These are phyloP conservation scores for Aspergillus melleus DNA, from an alignment of 2,329 filamentous ascomycete genomes.

Conservation along the genomic window DNA sequence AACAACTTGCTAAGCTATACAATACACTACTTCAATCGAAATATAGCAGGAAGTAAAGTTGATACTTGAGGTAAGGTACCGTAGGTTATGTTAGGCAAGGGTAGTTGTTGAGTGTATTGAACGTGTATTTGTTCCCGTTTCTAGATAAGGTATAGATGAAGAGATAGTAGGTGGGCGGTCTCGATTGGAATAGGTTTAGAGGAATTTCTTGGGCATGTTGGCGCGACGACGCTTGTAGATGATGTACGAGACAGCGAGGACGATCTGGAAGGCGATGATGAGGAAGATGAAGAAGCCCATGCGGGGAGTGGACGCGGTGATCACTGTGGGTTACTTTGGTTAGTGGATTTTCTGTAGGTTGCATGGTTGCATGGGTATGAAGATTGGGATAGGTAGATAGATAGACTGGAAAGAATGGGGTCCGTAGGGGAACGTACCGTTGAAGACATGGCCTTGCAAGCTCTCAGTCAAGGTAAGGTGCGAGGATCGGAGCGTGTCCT, in stretches of 20 bases:
- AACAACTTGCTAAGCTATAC: neutral
- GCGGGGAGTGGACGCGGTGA: conserved; percentile 55
- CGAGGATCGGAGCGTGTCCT: conserved; percentile 54
- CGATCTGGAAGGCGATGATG: conserved; percentile 71
- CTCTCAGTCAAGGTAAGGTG: conserved; percentile 54
- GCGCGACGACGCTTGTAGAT: conserved; percentile 77
- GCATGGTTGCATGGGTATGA: too few species aligned
- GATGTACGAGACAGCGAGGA: conserved; percentile 68
- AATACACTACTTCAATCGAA: neutral
- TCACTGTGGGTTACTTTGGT: conserved; percentile 38
- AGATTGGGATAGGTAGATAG: neutral
- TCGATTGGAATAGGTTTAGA: conserved; percentile 50
- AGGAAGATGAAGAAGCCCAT: conserved; percentile 67
- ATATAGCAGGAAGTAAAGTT: neutral
- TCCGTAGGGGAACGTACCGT: conserved; percentile 54
- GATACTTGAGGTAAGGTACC: neutral
- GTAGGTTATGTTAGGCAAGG: neutral
- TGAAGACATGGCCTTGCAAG: conserved; percentile 51
- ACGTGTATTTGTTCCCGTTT: neutral
- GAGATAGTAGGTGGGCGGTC: too few species aligned
- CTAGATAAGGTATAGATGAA: neutral
- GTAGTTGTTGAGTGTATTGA: neutral
- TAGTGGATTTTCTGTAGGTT: neutral
- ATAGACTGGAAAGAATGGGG: too few species aligned
- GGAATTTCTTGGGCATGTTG: conserved; percentile 85